Base-by-base conservation (phyloP, 2,329 filamentous ascomycete genomes). In the Epichloe gansuensis region DNA sequence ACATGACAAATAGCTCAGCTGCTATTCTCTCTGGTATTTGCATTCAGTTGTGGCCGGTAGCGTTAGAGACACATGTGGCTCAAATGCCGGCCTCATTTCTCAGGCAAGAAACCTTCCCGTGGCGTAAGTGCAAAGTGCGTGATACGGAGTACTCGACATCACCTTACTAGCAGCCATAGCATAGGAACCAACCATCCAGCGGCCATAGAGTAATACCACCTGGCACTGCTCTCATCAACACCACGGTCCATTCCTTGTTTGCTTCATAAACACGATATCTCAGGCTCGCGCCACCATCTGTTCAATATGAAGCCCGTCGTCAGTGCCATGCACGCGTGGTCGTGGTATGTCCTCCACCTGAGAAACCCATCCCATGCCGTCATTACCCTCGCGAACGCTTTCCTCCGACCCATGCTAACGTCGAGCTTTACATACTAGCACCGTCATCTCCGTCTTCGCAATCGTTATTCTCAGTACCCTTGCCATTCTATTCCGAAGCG, bases 261-360 rank as follows among this genome's bases (percentile, higher is more conserved):
- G 7, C 21, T 27, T 9, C 25, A 11, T 35, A n/a, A 15, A 5
- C 12, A 35, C 12, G 39, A 35, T 43, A 35, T 17, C 25, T n/a
- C 27, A 41, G 47, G 43, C 38, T 15, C 3, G 13, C 17, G 43
- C 36, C 43, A 31, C 45, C 40, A 9, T 12, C 8, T n/a, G 52
- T 69, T 13, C 74, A 80, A 64, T 65, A 96, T 96, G 90, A 96
- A 96, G 84, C 90, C 91, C 60, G 76, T 97, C 66, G 87, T 97
- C 61, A 86, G 88, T 66, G 84, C 89, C 59, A 80, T 90, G 74
- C 90, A 95, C 74, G 91, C 90, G 64, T 96, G 90, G 89, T 88
- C 84, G 74, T 95, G 90, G 90, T 96, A 75, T 65, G 81, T 68
- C 54, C 49, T 23, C 23, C 43, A 46, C 21, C 9, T 9, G 3